Percentiles rank a stretch among this genome's conserved stretches.
These are phyloP conservation scores for Penicillium paxilli DNA, from an alignment of 495 filamentous ascomycete genomes.

Conservation along the genomic window DNA sequence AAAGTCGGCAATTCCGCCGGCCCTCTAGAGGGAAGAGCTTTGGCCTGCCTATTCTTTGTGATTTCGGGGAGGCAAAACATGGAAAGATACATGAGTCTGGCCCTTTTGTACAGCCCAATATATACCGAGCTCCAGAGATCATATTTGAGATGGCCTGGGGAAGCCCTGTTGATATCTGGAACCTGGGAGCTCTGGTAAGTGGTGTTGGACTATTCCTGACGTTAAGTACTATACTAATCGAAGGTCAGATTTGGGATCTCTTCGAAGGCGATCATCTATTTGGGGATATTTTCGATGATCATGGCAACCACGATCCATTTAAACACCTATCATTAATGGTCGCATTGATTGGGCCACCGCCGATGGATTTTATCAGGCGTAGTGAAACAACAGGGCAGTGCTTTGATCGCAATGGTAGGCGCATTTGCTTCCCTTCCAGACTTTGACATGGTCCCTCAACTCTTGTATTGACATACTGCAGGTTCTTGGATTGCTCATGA, in stretches of 20 bases:
- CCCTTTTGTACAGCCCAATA: constrained; percentile 35
- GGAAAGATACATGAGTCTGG: constrained; percentile 25
- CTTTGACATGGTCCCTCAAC: constrained; percentile 1
- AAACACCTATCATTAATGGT: constrained; percentile 45
- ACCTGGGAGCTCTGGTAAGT: constrained; percentile 43
- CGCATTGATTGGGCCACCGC: constrained; percentile 44
- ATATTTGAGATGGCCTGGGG: constrained; percentile 43
- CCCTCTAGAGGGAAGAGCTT: constrained; percentile 13
- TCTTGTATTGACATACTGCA: constrained; percentile 17
- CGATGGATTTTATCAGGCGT: constrained; percentile 34
- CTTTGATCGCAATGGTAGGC: constrained; percentile 33
- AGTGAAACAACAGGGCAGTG: constrained; percentile 36
- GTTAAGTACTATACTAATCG: constrained; percentile 8
- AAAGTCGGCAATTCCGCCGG: constrained; percentile 20
- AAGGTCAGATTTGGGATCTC: constrained; percentile 45
- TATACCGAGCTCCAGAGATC: constrained; percentile 47
- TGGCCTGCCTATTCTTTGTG: constrained; percentile 29
- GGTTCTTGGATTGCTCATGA: constrained; percentile 28
- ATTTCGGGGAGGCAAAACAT: constrained; percentile 33
- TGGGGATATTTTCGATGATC: constrained; percentile 29
- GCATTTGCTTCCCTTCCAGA: constrained; percentile 1
- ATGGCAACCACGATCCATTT: constrained; percentile 32
- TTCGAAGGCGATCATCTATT: constrained; percentile 49
- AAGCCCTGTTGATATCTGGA: constrained; percentile 44
- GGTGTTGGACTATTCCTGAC: neutral